These are phyloP conservation scores for Colletotrichum noveboracense DNA, from an alignment of 2,329 filamentous ascomycete species.

Conservation along the genomic window DNA sequence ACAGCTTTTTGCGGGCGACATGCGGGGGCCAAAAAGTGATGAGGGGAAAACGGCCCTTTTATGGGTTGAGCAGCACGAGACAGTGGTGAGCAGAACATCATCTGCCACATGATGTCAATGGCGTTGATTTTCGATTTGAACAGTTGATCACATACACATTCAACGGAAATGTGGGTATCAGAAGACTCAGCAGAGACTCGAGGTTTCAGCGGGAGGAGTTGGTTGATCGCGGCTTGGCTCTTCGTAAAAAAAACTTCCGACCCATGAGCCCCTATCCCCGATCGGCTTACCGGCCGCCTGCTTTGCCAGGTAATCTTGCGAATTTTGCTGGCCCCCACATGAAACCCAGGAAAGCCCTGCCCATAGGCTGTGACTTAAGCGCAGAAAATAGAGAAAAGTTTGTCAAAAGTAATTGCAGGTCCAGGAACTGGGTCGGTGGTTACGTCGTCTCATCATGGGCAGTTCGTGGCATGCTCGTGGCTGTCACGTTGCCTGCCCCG, in stretches of 20 bases:
- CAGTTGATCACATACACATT: background rate
- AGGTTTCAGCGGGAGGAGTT: background rate
- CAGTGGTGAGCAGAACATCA: background rate
- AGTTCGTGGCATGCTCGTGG: background rate
- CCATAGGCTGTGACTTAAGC: background rate
- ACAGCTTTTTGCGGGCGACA: background rate
- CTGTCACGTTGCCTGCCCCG: background rate
- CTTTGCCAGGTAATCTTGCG: background rate
- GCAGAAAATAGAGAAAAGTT: background rate
- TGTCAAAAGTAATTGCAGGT: background rate
- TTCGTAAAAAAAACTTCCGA: background rate
- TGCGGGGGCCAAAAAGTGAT: background rate
- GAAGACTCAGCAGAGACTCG: background rate
- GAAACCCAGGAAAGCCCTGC: background rate
- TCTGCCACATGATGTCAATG: background rate
- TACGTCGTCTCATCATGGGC: background rate
- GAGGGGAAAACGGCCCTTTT: background rate
- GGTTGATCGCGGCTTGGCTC: background rate
- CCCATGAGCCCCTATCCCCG: background rate
- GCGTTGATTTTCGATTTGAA: background rate
- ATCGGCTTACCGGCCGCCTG: background rate
- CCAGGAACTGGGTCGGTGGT: background rate
- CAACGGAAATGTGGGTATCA: background rate
- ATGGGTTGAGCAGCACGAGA: background rate
- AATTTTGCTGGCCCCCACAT: background rate